Evolutionary conservation across 2,329 filamentous ascomycete species (phyloP).

Genomic region (Lachnellula subtilissima): DNA sequence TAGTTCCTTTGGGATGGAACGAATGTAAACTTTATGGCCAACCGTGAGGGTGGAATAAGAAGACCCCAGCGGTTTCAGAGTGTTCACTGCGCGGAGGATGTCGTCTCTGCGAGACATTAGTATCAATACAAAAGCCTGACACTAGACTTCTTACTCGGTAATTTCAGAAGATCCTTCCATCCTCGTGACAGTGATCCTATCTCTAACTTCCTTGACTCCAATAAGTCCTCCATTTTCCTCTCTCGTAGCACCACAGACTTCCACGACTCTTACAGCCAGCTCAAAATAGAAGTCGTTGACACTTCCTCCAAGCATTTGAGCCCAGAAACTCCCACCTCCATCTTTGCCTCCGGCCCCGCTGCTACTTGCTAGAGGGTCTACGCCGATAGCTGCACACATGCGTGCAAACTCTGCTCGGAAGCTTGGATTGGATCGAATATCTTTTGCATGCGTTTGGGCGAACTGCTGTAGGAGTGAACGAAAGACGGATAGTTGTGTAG

Average conservation of each 20-base stretch:
- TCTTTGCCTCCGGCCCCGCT: constrained; percentile 46
- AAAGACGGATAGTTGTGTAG: constrained; percentile 93
- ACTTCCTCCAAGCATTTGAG: constrained; percentile 81
- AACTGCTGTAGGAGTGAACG: constrained; percentile 94
- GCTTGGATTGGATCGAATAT: constrained; percentile 89
- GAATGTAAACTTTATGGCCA: constrained; percentile 79
- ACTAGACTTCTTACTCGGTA: constrained; percentile 55
- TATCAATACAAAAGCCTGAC: background rate
- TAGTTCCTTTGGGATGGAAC: constrained; percentile 89
- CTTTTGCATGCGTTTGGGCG: constrained; percentile 86
- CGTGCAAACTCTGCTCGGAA: constrained; percentile 97
- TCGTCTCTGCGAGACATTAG: constrained; percentile 60
- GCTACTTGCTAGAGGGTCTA: constrained; percentile 81
- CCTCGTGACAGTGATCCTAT: constrained; percentile 66
- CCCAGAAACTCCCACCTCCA: constrained; percentile 71
- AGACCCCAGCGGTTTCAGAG: constrained; percentile 79
- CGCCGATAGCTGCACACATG: constrained; percentile 96
- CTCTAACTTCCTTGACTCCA: constrained; percentile 73
- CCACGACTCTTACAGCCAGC: constrained; percentile 90
- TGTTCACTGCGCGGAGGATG: constrained; percentile 81
- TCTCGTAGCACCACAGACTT: constrained; percentile 81
- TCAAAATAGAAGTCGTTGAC: constrained; percentile 99
- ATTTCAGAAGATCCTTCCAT: constrained; percentile 73
- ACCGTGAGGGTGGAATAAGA: constrained; percentile 82
- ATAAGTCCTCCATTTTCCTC: constrained; percentile 91